phyloP scores from a whole-genome alignment of 305 asterid species.

The Rubia tinctorum region DNA sequence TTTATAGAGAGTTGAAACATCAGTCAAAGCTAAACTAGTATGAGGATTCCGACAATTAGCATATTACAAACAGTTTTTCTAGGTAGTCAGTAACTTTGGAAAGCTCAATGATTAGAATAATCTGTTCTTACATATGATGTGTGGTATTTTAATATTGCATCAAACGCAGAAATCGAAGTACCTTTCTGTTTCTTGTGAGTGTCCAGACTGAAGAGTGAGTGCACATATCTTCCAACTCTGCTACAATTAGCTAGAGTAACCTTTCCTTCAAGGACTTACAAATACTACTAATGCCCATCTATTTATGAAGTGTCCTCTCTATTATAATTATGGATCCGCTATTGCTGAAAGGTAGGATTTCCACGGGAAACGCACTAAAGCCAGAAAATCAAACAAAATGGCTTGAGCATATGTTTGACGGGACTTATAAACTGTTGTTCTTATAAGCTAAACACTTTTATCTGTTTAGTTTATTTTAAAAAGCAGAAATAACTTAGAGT shows the following conservation, averaged over 20 bases:
- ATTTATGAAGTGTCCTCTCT: not conserved
- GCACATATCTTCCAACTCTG: not conserved
- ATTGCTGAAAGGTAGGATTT: too few relatives aligned
- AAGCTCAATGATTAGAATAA: slow-evolving; percentile 34
- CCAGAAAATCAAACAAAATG: not conserved
- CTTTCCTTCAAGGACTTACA: too few relatives aligned
- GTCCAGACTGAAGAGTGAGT: not conserved
- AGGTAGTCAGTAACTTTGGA: slow-evolving; percentile 47
- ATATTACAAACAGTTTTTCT: slow-evolving; percentile 27
- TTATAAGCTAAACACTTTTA: too few relatives aligned
- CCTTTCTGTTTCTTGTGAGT: not conserved
- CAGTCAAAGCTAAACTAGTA: slow-evolving; percentile 44
- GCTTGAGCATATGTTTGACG: not conserved
- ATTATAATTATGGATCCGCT: too few relatives aligned
- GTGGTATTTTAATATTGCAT: not conserved
- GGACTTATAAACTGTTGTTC: too few relatives aligned
- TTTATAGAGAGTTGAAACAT: slow-evolving; percentile 43
- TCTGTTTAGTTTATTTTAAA: too few relatives aligned
- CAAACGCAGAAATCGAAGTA: slow-evolving; percentile 1
- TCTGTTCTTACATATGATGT: not conserved
- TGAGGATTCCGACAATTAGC: slow-evolving; percentile 47
- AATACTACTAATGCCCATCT: not conserved
- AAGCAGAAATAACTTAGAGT: too few relatives aligned
- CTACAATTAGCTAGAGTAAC: not conserved
- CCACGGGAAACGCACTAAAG: not conserved